A percentile compares a stretch with the other conserved stretches of the same genome.
Evolutionary conservation across 805 yeast species (phyloP).

Genomic region (Teunomyces tritomae): DNA sequence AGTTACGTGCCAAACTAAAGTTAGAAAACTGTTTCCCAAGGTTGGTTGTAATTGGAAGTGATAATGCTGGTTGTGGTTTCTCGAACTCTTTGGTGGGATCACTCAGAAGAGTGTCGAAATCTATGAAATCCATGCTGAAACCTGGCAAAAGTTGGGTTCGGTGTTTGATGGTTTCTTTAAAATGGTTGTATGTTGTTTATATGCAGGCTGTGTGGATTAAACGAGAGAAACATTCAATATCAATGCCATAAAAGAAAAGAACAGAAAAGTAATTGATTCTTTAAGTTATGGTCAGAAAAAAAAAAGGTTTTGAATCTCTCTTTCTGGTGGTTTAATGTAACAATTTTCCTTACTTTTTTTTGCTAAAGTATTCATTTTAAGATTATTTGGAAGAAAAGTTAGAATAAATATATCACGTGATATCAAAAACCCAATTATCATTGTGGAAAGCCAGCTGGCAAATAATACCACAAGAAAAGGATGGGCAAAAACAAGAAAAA

Average conservation of each 20-base stretch:
- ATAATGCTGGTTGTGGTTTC: conserved; percentile 43
- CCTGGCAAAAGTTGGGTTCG: too few relatives aligned
- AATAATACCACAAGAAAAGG: conserved; percentile 1
- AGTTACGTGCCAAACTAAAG: conserved; percentile 28
- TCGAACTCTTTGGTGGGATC: conserved; percentile 24
- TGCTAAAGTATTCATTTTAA: background rate
- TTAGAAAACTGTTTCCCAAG: conserved; percentile 33
- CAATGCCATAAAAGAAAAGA: background rate
- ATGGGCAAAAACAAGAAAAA: conserved; percentile 23
- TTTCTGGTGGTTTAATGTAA: background rate
- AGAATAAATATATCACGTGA: background rate
- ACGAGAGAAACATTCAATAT: background rate
- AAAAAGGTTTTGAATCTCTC: too few relatives aligned
- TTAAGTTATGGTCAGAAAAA: too few relatives aligned
- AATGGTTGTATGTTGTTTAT: background rate
- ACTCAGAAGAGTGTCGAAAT: conserved; percentile 33
- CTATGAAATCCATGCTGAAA: conserved; percentile 39
- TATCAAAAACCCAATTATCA: background rate
- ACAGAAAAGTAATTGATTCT: too few relatives aligned
- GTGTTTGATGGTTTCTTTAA: too few relatives aligned
- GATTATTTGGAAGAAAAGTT: background rate
- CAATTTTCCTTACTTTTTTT: background rate
- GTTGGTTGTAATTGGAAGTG: conserved; percentile 39
- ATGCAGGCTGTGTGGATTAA: background rate
- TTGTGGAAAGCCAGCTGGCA: conserved; percentile 3